These are phyloP conservation scores for Penicillium paneum DNA, from an alignment of 2,329 filamentous ascomycete species.

Conservation along the genomic window DNA sequence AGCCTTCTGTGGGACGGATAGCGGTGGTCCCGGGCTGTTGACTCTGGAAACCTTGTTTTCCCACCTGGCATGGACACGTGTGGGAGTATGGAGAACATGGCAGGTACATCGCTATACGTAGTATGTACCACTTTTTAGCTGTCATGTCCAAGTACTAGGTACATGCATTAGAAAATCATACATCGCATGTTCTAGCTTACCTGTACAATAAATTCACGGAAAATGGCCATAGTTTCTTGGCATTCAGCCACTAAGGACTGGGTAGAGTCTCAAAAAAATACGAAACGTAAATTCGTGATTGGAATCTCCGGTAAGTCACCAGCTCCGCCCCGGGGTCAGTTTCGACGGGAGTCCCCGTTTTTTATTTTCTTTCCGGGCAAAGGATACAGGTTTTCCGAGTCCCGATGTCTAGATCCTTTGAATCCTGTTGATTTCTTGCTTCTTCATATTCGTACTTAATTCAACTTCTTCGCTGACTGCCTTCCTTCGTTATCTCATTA, in stretches of 20 bases:
- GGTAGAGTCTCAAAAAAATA: background rate
- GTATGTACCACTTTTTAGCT: background rate
- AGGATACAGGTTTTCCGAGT: background rate
- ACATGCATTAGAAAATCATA: background rate
- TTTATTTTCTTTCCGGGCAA: background rate
- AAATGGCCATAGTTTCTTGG: background rate
- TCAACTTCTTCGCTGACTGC: background rate
- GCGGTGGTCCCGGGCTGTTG: background rate
- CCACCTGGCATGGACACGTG: background rate
- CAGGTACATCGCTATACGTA: background rate
- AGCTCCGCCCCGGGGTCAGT: slow-evolving; percentile 3
- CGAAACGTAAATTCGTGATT: background rate
- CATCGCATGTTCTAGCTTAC: background rate
- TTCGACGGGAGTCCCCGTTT: background rate
- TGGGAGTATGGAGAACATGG: background rate
- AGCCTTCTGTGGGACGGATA: background rate
- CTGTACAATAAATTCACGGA: background rate
- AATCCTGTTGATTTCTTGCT: background rate
- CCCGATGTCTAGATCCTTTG: background rate
- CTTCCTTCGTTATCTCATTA: background rate
- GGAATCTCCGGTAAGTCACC: background rate
- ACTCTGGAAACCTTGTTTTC: background rate
- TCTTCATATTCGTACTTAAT: background rate
- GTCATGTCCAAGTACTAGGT: background rate
- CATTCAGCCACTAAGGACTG: background rate